A percentile compares a stretch with the other conserved stretches of the same genome.
Evolutionary conservation across 164 flowering plant species (phyloP).

Genomic region (Echeveria elegans): DNA sequence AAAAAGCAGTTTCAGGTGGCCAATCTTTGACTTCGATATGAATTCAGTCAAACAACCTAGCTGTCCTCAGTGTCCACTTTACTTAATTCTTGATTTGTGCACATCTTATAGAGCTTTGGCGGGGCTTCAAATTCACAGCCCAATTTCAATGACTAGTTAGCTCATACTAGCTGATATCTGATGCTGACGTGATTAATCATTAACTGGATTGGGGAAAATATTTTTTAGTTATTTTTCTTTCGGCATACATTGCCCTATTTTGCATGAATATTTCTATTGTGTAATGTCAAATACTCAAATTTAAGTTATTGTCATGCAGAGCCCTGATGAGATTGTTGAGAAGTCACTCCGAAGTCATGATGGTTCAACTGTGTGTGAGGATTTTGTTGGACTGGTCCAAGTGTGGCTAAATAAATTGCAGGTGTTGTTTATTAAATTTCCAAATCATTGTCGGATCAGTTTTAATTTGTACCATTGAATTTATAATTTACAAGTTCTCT

Average conservation of each 20-base stretch:
- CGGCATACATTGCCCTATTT: background rate
- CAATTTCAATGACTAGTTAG: background rate
- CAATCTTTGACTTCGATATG: background rate
- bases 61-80: background rate
- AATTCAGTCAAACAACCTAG: no score
- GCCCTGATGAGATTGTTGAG: constrained; percentile 83
- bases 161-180: background rate
- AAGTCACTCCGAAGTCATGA: constrained; percentile 60
- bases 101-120: background rate
- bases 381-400: constrained; percentile 81
- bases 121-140: background rate
- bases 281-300: background rate
- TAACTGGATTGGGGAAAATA: background rate
- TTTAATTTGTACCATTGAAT: background rate
- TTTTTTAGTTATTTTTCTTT: background rate
- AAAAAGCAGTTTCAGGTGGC: background rate
- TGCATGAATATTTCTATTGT: background rate
- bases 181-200: background rate
- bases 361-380: constrained; percentile 68
- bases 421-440: constrained; percentile 29
- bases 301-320: constrained; percentile 34
- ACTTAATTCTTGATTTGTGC: background rate
- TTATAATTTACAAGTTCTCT: background rate
- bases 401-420: constrained; percentile 78
- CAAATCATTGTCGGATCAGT: background rate